Percentiles rank a stretch among this genome's conserved stretches.
Conservation (phyloP, 2,329 filamentous ascomycete species). For the Botryotinia calthae region DNA sequence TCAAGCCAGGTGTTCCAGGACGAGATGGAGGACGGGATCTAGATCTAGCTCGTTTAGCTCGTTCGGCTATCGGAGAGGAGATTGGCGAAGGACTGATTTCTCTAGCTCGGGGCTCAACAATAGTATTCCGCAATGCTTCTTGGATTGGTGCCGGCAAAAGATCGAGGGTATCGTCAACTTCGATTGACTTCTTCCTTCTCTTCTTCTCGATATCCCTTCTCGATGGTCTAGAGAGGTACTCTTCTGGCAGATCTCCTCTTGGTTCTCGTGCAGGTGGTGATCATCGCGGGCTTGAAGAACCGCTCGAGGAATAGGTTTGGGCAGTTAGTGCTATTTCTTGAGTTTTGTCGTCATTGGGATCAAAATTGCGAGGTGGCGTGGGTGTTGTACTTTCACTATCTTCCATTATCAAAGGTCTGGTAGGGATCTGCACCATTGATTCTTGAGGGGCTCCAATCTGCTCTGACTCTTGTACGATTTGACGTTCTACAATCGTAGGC, state of each 20-base stretch:
- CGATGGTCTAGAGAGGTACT: slow-evolving; percentile 20
- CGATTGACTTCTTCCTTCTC: slow-evolving; percentile 15
- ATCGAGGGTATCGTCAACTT: slow-evolving; percentile 1
- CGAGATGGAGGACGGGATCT: slow-evolving; percentile 20
- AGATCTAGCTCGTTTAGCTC: slow-evolving; percentile 8
- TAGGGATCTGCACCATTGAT: slow-evolving; percentile 4
- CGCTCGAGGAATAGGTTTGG: background rate
- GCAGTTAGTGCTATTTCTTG: background rate
- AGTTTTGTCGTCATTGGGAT: background rate
- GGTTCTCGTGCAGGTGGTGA: slow-evolving; percentile 15
- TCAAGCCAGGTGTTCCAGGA: slow-evolving; percentile 31
- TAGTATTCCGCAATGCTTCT: slow-evolving; percentile 18
- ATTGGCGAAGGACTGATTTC: background rate
- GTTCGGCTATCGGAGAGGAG: slow-evolving; percentile 11
- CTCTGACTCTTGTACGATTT: slow-evolving; percentile 29
- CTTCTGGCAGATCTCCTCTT: slow-evolving; percentile 21
- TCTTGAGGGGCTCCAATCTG: slow-evolving; percentile 22
- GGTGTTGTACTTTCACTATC: background rate
- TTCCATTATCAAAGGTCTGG: background rate
- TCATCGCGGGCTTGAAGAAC: background rate
- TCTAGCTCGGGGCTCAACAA: slow-evolving; percentile 5
- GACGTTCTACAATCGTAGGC: slow-evolving; percentile 23
- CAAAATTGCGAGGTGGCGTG: background rate
- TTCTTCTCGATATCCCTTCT: slow-evolving; percentile 27
- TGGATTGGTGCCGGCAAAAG: slow-evolving; percentile 15